Conservation (phyloP, 139 green algal genomes). For the Deuterostichococcus epilithicus region DNA sequence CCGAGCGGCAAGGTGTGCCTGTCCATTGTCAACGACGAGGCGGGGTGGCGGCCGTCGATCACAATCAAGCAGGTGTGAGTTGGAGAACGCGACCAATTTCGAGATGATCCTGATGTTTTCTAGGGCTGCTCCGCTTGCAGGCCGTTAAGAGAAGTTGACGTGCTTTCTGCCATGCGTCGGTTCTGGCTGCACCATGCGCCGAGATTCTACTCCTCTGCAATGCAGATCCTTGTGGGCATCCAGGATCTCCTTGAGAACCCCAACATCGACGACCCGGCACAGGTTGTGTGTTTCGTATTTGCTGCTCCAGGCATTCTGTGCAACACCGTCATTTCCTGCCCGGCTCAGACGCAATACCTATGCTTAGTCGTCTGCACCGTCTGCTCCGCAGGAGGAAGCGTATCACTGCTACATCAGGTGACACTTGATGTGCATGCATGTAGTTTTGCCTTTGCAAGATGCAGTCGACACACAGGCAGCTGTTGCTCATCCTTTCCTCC, state of each 20-base stretch:
- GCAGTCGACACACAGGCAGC: too few relatives aligned
- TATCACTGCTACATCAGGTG: too few relatives aligned
- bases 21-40: conserved; percentile 55
- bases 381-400: too few relatives aligned
- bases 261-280: conserved; percentile 20
- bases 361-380: too few relatives aligned
- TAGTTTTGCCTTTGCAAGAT: too few relatives aligned
- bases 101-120: neutral
- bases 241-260: conserved; percentile 54
- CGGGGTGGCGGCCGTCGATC: conserved; percentile 44
- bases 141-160: neutral
- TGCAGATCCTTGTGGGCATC: conserved; percentile 67
- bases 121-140: too few relatives aligned
- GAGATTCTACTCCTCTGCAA: neutral
- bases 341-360: too few relatives aligned
- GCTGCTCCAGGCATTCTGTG: too few relatives aligned
- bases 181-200: neutral
- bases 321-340: too few relatives aligned
- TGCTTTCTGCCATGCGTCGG: neutral
- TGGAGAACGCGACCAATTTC: neutral
- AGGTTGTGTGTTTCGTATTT: neutral
- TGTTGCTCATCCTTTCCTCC: too few relatives aligned
- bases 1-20: conserved; percentile 53
- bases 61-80: conserved; percentile 34
- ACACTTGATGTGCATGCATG: too few relatives aligned